Evolutionary conservation across 2,329 filamentous ascomycete genomes (phyloP).

Genomic region (Pestalotiopsis fici): DNA sequence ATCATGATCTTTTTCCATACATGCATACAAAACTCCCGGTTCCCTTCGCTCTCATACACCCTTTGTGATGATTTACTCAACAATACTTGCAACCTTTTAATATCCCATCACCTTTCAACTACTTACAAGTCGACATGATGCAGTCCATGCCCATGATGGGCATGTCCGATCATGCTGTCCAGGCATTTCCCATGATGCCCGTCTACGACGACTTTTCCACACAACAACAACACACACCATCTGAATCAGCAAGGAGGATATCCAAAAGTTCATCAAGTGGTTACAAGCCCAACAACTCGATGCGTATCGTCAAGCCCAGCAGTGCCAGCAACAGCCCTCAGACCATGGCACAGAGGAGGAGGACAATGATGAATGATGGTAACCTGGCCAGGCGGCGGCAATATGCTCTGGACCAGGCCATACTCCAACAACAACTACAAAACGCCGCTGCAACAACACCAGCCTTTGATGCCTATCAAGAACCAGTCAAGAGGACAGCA

Average conservation of each 20-base stretch:
- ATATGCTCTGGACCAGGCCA: slow-evolving; percentile 46
- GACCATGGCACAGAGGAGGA: slow-evolving; percentile 51
- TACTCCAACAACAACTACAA: slow-evolving; percentile 36
- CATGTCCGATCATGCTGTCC: slow-evolving; percentile 28
- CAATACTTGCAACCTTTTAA: slow-evolving; percentile 5
- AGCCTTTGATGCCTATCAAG: slow-evolving; percentile 27
- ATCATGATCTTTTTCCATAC: slow-evolving; percentile 1
- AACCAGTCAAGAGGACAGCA: slow-evolving; percentile 38
- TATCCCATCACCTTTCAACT: slow-evolving; percentile 7
- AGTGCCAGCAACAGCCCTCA: slow-evolving; percentile 72
- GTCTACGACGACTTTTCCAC: slow-evolving; percentile 53
- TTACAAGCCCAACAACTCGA: slow-evolving; percentile 49
- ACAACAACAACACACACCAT: slow-evolving; percentile 44
- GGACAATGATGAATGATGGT: slow-evolving; percentile 56
- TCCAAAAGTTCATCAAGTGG: slow-evolving; percentile 49
- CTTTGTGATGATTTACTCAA: neutral
- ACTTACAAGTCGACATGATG: slow-evolving; percentile 30
- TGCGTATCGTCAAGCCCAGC: slow-evolving; percentile 65
- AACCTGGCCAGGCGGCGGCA: slow-evolving; percentile 46
- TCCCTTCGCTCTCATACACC: neutral
- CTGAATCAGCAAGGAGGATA: slow-evolving; percentile 46
- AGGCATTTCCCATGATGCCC: slow-evolving; percentile 39
- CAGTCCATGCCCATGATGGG: slow-evolving; percentile 33
- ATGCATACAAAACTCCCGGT: neutral
- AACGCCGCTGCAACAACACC: slow-evolving; percentile 11